Evolutionary conservation across 2,329 filamentous ascomycete species (phyloP).

Genomic region (Microdochium trichocladiopsis): DNA sequence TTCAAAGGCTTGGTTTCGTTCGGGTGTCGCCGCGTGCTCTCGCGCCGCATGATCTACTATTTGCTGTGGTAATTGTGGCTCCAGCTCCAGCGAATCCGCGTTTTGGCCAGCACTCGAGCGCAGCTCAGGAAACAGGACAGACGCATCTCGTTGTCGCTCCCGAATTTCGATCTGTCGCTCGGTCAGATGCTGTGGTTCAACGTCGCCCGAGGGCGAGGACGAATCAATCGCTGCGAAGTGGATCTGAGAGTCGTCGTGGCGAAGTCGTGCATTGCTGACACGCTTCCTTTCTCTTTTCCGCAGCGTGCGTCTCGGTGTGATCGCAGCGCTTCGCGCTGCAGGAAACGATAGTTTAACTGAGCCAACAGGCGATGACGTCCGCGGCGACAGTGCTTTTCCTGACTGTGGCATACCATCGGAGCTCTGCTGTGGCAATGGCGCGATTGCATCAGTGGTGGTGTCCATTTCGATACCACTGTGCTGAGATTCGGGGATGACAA

Average conservation of each 20-base stretch:
- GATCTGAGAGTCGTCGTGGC: constrained; percentile 79
- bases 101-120: constrained; percentile 38
- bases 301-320: constrained; percentile 15
- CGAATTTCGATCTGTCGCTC: constrained; percentile 74
- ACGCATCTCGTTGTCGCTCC: constrained; percentile 61
- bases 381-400: constrained; percentile 12
- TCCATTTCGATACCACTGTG: constrained; percentile 17
- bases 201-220: constrained; percentile 39
- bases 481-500: constrained; percentile 39
- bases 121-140: constrained; percentile 62
- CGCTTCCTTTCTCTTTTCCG: constrained; percentile 21
- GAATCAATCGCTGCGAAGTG: constrained; percentile 65
- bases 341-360: constrained; percentile 23
- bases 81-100: constrained; percentile 6
- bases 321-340: constrained; percentile 10
- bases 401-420: constrained; percentile 6
- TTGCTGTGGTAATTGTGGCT: constrained; percentile 1
- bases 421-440: neutral
- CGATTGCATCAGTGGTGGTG: neutral
- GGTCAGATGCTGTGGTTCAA: constrained; percentile 69
- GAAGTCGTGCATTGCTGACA: constrained; percentile 46
- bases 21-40: constrained; percentile 35
- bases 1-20: constrained; percentile 33
- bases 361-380: constrained; percentile 21
- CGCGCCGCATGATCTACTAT: constrained; percentile 1